Percentiles rank a stretch among this genome's conserved stretches.
These are phyloP conservation scores for sorghum (Sorghum bicolor) DNA, from an alignment of 176 grass and related monocot species.

Conservation along the genomic window Sorghum_bicolor_NCBIv3 NC_012870.2:60302001-60302500, in stretches of 20 bases:
- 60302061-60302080: too few species aligned
- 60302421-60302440: background rate
- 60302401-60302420: too few species aligned
- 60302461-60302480: slow-evolving; percentile 31
- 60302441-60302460: slow-evolving; percentile 47
- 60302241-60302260: slow-evolving; percentile 32
- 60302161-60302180: slow-evolving; percentile 19
- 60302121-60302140: slow-evolving; percentile 5
- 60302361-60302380: too few species aligned
- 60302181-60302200: slow-evolving; percentile 1
- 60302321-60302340: background rate
- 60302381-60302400: too few species aligned
- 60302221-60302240: slow-evolving; percentile 52
- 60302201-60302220: slow-evolving; percentile 33
- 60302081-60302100: background rate
- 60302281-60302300: background rate
- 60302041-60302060: too few species aligned
- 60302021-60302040: too few species aligned
- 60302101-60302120: background rate
- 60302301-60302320: background rate
- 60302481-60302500: background rate
- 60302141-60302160: background rate
- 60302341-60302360: background rate
- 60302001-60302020: too few species aligned
- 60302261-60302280: background rate